Conservation (phyloP, 768 basidiomycete genomes). For the Suillus fuscotomentosus region DNA sequence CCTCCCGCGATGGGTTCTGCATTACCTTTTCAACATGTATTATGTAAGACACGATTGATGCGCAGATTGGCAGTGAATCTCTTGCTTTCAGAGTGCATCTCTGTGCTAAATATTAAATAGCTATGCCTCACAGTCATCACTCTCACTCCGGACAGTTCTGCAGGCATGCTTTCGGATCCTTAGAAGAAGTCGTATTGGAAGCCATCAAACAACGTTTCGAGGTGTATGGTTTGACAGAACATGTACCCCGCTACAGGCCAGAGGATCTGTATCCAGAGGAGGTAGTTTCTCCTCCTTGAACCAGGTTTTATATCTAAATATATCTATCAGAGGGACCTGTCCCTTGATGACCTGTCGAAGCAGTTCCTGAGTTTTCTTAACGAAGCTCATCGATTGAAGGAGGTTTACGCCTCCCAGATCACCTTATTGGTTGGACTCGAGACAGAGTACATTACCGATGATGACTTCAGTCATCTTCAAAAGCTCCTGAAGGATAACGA, state of each 20-base stretch:
- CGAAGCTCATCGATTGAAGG: constrained; percentile 79
- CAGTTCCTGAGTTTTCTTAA: constrained; percentile 75
- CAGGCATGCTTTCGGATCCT: constrained; percentile 76
- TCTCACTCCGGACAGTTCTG: constrained; percentile 95
- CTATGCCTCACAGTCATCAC: constrained; percentile 77
- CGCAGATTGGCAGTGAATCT: background rate
- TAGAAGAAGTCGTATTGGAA: constrained; percentile 79
- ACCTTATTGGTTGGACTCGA: constrained; percentile 86
- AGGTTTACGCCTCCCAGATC: constrained; percentile 60
- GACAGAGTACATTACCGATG: constrained; percentile 79
- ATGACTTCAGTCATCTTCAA: constrained; percentile 61
- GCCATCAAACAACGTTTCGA: constrained; percentile 79
- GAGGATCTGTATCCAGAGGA: constrained; percentile 95
- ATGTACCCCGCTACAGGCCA: constrained; percentile 82
- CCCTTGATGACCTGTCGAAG: constrained; percentile 46
- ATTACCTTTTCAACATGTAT: background rate
- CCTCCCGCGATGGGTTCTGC: constrained; percentile 3
- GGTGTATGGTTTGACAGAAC: constrained; percentile 88
- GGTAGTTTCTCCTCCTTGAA: constrained; percentile 42
- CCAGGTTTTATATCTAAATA: constrained; percentile 7
- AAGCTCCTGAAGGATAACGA: constrained; percentile 47
- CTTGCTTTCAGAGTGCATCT: background rate
- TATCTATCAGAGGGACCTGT: constrained; percentile 50
- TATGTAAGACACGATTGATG: constrained; percentile 1
- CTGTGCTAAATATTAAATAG: background rate